Conservation (phyloP, 805 yeast genomes). For the Cyberlindnera euphorbiae region DNA sequence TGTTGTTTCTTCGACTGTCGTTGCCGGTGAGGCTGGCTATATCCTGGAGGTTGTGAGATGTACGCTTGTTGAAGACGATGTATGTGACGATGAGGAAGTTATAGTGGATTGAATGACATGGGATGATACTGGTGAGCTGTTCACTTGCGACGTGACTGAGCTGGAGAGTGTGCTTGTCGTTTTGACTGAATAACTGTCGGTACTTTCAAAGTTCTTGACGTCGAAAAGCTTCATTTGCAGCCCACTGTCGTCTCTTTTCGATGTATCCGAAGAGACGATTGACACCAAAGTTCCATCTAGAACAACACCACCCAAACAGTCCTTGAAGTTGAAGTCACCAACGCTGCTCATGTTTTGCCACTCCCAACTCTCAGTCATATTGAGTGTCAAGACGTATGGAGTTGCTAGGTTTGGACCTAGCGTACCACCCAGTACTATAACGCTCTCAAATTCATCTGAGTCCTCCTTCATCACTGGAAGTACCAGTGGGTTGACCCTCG, state of each 20-base stretch:
- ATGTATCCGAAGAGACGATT: constrained; percentile 28
- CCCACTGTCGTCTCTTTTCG: constrained; percentile 13
- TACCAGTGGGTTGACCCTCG: constrained; percentile 48
- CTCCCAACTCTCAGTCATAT: constrained; percentile 21
- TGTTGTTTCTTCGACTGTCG: not conserved
- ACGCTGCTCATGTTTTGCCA: constrained; percentile 22
- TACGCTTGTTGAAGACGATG: not conserved
- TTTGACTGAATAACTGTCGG: not conserved
- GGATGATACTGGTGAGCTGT: constrained; percentile 1
- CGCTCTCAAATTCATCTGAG: constrained; percentile 24
- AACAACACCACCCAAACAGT: constrained; percentile 44
- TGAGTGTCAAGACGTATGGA: constrained; percentile 20
- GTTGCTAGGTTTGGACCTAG: constrained; percentile 41
- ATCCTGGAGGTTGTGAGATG: too few species aligned
- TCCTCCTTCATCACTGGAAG: constrained; percentile 40
- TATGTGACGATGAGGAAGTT: not conserved
- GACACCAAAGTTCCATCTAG: constrained; percentile 47
- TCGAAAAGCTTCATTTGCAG: constrained; percentile 41
- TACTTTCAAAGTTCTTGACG: constrained; percentile 31
- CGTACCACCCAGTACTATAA: constrained; percentile 61
- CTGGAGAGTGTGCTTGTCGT: too few species aligned
- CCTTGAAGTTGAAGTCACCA: constrained; percentile 26
- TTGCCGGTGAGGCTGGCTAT: not conserved
- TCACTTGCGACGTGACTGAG: too few species aligned
- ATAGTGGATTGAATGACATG: too few species aligned